Conservation (phyloP, 2,329 filamentous ascomycete genomes). For the Phyllosticta citribraziliensis region DNA sequence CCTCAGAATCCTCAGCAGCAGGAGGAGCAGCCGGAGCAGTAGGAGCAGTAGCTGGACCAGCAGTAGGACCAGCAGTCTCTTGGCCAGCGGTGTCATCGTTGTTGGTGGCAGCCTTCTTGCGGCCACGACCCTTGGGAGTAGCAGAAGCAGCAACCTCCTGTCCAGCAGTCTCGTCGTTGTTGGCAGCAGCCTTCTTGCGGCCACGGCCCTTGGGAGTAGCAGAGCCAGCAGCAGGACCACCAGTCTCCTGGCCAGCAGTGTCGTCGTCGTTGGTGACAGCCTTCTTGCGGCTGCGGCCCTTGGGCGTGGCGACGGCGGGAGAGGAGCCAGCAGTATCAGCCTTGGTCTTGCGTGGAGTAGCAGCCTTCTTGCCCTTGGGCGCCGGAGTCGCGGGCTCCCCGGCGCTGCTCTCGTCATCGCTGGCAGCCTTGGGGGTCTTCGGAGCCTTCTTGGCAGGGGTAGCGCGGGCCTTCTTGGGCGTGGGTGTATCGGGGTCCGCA, state of each 20-base stretch:
- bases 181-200: neutral
- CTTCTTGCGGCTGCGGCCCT: neutral
- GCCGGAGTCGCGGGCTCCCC: slow-evolving; percentile 21
- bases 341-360: slow-evolving; percentile 19
- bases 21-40: too few species aligned
- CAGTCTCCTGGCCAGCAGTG: neutral
- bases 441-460: slow-evolving; percentile 13
- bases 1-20: too few species aligned
- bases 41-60: too few species aligned
- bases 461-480: neutral
- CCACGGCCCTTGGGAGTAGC: neutral
- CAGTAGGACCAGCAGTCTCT: neutral
- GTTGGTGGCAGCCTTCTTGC: neutral
- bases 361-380: slow-evolving; percentile 12
- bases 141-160: neutral
- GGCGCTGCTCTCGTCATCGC: slow-evolving; percentile 46
- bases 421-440: slow-evolving; percentile 41
- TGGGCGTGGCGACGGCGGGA: neutral
- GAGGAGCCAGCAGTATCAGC: too few species aligned
- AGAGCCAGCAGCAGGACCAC: too few species aligned
- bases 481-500: neutral
- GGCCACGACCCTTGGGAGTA: neutral
- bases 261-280: neutral
- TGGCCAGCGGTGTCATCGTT: neutral
- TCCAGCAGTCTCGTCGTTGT: neutral